Evolutionary conservation across 345 rosid species (phyloP).

Genomic region (Linum lewisii): DNA sequence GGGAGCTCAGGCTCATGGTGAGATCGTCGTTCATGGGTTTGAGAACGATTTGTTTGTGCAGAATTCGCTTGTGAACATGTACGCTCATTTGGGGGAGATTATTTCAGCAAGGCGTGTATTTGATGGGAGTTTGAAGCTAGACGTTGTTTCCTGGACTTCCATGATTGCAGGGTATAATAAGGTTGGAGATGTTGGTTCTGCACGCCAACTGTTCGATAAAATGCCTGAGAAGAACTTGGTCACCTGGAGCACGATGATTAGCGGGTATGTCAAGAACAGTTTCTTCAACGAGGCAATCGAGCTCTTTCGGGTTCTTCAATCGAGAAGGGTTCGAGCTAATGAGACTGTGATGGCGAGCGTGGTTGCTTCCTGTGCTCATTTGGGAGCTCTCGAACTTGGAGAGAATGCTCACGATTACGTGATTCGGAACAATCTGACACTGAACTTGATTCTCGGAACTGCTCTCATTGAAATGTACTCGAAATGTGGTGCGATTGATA

Average conservation of each 20-base stretch:
- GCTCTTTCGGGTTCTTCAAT: conserved; percentile 38
- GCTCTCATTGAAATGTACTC: conserved; percentile 70
- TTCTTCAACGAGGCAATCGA: conserved; percentile 40
- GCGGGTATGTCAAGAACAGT: conserved; percentile 42
- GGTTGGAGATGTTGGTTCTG: conserved; percentile 36
- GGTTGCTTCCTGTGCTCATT: conserved; percentile 57
- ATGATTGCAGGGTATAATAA: conserved; percentile 43
- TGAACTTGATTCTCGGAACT: conserved; percentile 55
- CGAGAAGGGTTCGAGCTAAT: conserved; percentile 40
- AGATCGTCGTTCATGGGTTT: conserved; percentile 41
- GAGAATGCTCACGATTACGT: conserved; percentile 51
- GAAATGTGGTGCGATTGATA: conserved; percentile 50
- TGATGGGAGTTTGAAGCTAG: background rate
- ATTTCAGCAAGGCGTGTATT: conserved; percentile 38
- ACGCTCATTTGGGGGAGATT: conserved; percentile 38
- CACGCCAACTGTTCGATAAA: conserved; percentile 55
- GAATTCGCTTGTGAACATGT: conserved; percentile 64
- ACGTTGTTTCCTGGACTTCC: conserved; percentile 47
- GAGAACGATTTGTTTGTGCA: conserved; percentile 44
- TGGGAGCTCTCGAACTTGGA: conserved; percentile 53
- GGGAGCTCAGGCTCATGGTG: conserved; percentile 58
- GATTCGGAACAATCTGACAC: conserved; percentile 23
- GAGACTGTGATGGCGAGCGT: conserved; percentile 68
- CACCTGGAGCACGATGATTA: conserved; percentile 70
- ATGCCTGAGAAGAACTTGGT: conserved; percentile 67